Base-by-base conservation (phyloP, 2,329 filamentous ascomycete species). In the Nemania abortiva region DNA sequence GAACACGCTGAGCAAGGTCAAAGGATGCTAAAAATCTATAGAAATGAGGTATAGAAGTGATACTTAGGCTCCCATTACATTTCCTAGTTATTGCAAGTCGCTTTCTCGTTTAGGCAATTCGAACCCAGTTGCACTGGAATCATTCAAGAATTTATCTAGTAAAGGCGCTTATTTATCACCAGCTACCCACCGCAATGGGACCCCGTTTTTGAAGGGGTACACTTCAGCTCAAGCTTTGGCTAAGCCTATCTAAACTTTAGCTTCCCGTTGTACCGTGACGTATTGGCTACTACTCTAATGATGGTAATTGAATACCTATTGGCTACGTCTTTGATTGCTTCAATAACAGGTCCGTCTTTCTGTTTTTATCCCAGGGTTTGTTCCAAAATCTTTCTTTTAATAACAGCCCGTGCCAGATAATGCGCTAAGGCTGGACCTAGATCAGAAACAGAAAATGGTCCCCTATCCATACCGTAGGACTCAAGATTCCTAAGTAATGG, bases 41-140 rank as follows among this genome's bases (percentile, higher is more conserved):
- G 42, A 47, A 45, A n/a, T 27, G 24, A 27, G 24, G 24, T 27
- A 27, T 27, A 27, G 24, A 27, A 27, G 5, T 27, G 24, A 27
- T 5, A 27, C 24, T 27, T 27, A 39, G 37, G 37, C 37, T 10
- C 37, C 3, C 11, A 15, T 42, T 42, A 42, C 39, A 15, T 42
- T 42, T 42, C 18, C 39, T 10, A 42, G 13, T 18, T 9, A 37
- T 42, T n/a, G 24, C 31, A 18, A 18, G 6, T 53, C 13, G 15
- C 50, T 53, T 53, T 18, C 50, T n/a, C 10, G 27, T 55, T 37
- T 55, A 22, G 52, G 52, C 15, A 55, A 55, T 55, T 55, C 2
- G n/a, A 22, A 10, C 52, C 27, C 7, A 34, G 3, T 31, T 15
- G 15, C 13, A 24, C 34, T 54, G 11, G 47, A 50, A 27, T 27